Evolutionary conservation across 2,329 filamentous ascomycete species (phyloP).

Genomic region (Pseudogymnoascus sp.): DNA sequence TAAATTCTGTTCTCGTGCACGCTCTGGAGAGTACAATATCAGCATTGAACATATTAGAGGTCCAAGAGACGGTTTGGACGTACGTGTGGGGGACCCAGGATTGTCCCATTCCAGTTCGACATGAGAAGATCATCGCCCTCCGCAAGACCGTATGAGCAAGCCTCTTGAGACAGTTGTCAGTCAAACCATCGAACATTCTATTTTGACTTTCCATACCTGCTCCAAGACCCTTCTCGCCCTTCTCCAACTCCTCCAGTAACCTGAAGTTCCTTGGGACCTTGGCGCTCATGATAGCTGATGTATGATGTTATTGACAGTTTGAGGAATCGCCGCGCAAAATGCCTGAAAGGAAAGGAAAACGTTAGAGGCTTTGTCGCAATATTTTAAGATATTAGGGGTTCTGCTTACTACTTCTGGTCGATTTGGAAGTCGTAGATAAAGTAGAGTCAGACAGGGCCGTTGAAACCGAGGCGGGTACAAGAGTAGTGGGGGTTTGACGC

Average conservation of each 20-base stretch:
- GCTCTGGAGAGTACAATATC: slow-evolving; percentile 47
- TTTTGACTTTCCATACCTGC: slow-evolving; percentile 55
- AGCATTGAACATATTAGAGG: not conserved
- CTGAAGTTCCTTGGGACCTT: slow-evolving; percentile 95
- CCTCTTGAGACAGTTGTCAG: slow-evolving; percentile 50
- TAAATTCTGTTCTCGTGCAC: slow-evolving; percentile 99
- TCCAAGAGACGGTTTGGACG: slow-evolving; percentile 31
- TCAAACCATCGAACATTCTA: not conserved
- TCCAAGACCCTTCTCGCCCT: slow-evolving; percentile 94
- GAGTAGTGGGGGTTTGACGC: slow-evolving; percentile 8
- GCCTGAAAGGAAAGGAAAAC: not conserved
- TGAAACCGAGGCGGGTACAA: slow-evolving; percentile 9
- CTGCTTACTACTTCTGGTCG: not conserved
- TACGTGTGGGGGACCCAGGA: slow-evolving; percentile 92
- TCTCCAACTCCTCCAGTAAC: slow-evolving; percentile 93
- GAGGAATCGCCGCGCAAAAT: not conserved
- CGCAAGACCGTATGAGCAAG: slow-evolving; percentile 92
- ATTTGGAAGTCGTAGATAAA: not conserved
- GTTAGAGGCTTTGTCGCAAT: not conserved
- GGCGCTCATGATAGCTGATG: slow-evolving; percentile 35
- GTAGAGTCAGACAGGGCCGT: slow-evolving; percentile 6
- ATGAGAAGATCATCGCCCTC: slow-evolving; percentile 92
- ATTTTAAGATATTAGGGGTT: not conserved
- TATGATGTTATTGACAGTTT: not conserved
- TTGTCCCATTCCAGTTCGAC: slow-evolving; percentile 98